Base-by-base conservation (phyloP, 2,329 filamentous ascomycete species). In the Chlorencoelia australis region DNA sequence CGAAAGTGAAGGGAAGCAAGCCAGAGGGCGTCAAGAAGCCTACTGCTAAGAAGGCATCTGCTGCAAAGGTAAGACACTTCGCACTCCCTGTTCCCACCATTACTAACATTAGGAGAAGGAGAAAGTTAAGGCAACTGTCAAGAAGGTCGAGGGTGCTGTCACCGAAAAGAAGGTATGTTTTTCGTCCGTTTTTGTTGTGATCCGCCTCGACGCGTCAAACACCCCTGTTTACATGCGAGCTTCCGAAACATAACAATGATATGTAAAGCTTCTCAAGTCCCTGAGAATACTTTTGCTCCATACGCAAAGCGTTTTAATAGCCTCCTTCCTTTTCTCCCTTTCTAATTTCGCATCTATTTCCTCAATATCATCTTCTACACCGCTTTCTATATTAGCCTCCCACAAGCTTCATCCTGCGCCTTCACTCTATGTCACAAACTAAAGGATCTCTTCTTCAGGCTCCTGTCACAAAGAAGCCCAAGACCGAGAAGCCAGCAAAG, bases 1-100 rank as follows among this genome's bases (percentile, higher is more conserved):
- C n/a, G n/a, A n/a, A n/a, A n/a, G 51, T 51, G 21, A 58, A 56
- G 33, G 56, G 48, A 3, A 39, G 36, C 33, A 56, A 57, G 45
- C 53, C 53, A 14, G 34, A 39, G 18, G 53, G 53, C 19, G 51
- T 54, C 14, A 48, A 49, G 40, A 51, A 51, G 39, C 44, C 49
- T 20, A 47, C 53, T 10, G 46, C 49, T 11, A 56, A 57, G 47
- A 56, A 56, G 50, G 46, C 51, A 4, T 42, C 47, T 28, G 44
- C 49, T 19, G 49, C 41, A 29, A 54, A 57, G 51, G 52, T 56
- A 25, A 40, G 40, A 34, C 19, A 38, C 24, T 41, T 39, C 15
- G 19, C 19, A 8, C 19, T n/a, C 19, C 28, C 30, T 19, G 5
- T 5, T n/a, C n/a, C n/a, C n/a, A 30, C 28, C n/a, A n/a, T 35